Evolutionary conservation across 108 stramenopile genomes (phyloP).

Genomic region (Cyclotella sp.): DNA sequence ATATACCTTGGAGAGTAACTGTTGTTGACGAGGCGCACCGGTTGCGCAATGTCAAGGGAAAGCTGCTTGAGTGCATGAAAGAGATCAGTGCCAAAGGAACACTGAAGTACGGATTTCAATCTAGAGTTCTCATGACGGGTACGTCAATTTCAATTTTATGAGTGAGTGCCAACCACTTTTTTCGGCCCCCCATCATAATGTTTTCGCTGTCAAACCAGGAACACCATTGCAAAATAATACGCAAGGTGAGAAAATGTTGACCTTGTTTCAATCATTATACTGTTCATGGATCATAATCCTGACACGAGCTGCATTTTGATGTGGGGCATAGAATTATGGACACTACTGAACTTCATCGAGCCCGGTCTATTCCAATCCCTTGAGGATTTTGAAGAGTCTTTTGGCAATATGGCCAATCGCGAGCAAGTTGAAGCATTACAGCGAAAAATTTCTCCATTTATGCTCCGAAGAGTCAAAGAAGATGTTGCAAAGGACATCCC

Average conservation of each 20-base stretch:
- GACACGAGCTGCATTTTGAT: not conserved
- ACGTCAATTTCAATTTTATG: too few species aligned
- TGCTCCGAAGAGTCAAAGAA: constrained; percentile 97
- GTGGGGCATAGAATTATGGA: constrained; percentile 88
- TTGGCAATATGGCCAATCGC: constrained; percentile 91
- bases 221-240: constrained; percentile 99
- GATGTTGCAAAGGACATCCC: constrained; percentile 99
- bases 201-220: constrained; percentile 43
- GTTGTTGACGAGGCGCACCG: constrained; percentile 99
- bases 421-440: constrained; percentile 94
- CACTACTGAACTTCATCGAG: constrained; percentile 97
- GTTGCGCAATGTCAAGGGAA: constrained; percentile 92
- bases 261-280: not conserved
- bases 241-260: constrained; percentile 13
- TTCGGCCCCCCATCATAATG: too few species aligned
- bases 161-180: too few species aligned
- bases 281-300: not conserved
- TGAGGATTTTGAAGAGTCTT: constrained; percentile 89
- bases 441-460: constrained; percentile 93
- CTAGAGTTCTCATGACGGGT: constrained; percentile 92
- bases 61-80: constrained; percentile 94
- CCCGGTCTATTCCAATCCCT: constrained; percentile 91
- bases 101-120: constrained; percentile 91
- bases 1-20: constrained; percentile 87
- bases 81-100: constrained; percentile 88